Conservation (phyloP, 768 basidiomycete genomes). For the Trametes meyenii region DNA sequence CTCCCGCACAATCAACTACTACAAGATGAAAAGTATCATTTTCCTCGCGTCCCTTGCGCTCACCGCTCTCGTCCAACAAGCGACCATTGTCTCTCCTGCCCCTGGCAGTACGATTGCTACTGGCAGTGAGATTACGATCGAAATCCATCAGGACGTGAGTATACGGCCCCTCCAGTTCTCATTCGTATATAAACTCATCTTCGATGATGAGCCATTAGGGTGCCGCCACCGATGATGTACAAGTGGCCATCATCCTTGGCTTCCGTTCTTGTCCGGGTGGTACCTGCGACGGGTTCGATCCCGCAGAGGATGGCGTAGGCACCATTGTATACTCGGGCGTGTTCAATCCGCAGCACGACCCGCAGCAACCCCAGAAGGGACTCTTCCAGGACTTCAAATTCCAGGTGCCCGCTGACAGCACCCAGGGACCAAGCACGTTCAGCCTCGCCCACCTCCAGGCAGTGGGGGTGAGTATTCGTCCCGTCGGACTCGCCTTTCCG, state of each 20-base stretch:
- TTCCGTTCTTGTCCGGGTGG: conserved; percentile 42
- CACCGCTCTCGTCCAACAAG: conserved; percentile 44
- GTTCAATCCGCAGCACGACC: conserved; percentile 42
- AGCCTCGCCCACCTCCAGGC: conserved; percentile 18
- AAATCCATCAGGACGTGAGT: conserved; percentile 39
- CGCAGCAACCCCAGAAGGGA: conserved; percentile 31
- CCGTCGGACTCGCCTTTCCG: not conserved
- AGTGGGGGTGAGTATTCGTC: conserved; percentile 11
- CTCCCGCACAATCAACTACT: not conserved
- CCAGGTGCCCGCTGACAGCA: conserved; percentile 35
- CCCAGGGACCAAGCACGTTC: conserved; percentile 5
- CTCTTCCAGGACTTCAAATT: conserved; percentile 52
- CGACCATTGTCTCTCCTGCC: conserved; percentile 44
- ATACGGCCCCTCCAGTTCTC: not conserved
- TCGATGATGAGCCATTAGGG: conserved; percentile 33
- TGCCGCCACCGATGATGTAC: conserved; percentile 41
- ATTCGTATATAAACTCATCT: not conserved
- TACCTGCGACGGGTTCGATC: conserved; percentile 14
- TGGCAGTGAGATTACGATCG: conserved; percentile 45
- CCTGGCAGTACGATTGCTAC: conserved; percentile 37
- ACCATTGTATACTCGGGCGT: conserved; percentile 50
- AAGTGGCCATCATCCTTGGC: conserved; percentile 51
- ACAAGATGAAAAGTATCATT: conserved; percentile 26
- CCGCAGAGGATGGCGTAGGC: conserved; percentile 39
- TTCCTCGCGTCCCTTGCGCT: conserved; percentile 35